These are phyloP conservation scores for Phytophthora multivora DNA, from an alignment of 352 stramenopile species.

Conservation along the genomic window DNA sequence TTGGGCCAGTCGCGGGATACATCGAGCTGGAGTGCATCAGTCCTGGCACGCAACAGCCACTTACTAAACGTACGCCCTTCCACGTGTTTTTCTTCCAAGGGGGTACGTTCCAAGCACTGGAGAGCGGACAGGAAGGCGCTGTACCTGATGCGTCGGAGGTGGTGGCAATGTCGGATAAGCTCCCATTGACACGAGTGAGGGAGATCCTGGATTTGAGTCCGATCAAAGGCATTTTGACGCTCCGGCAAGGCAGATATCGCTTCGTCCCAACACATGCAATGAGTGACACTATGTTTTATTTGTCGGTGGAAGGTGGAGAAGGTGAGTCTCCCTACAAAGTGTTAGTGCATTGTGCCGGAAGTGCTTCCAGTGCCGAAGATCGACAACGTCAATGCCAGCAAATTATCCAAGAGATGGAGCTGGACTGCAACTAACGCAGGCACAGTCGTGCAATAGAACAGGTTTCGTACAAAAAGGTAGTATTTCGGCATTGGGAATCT, in stretches of 20 bases:
- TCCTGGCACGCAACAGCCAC: slow-evolving; percentile 61
- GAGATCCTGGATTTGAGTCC: slow-evolving; percentile 55
- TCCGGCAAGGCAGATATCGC: slow-evolving; percentile 52
- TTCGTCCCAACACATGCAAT: slow-evolving; percentile 15
- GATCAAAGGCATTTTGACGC: slow-evolving; percentile 58
- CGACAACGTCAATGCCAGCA: slow-evolving; percentile 29
- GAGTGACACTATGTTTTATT: slow-evolving; percentile 27
- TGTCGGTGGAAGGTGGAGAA: slow-evolving; percentile 30
- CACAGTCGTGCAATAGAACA: slow-evolving; percentile 5
- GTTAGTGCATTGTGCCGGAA: slow-evolving; percentile 24
- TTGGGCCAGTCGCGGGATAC: slow-evolving; percentile 24
- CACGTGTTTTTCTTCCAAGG: slow-evolving; percentile 51
- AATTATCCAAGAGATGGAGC: slow-evolving; percentile 47
- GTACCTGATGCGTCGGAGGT: slow-evolving; percentile 7
- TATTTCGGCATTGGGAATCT: slow-evolving; percentile 22
- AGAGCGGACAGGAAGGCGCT: slow-evolving; percentile 19
- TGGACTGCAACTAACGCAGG: background rate
- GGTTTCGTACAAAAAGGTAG: slow-evolving; percentile 17
- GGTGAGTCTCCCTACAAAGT: slow-evolving; percentile 20
- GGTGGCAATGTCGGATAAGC: slow-evolving; percentile 26
- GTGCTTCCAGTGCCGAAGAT: slow-evolving; percentile 9
- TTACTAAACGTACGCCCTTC: slow-evolving; percentile 54
- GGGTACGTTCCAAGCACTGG: slow-evolving; percentile 38
- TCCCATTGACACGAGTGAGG: slow-evolving; percentile 48
- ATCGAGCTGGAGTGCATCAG: slow-evolving; percentile 53